A percentile compares a stretch with the other conserved stretches of the same genome.
These are phyloP conservation scores for Brachypodium distachyon DNA, from an alignment of 202 grass and related monocot genomes.

Conservation along the genomic window DNA sequence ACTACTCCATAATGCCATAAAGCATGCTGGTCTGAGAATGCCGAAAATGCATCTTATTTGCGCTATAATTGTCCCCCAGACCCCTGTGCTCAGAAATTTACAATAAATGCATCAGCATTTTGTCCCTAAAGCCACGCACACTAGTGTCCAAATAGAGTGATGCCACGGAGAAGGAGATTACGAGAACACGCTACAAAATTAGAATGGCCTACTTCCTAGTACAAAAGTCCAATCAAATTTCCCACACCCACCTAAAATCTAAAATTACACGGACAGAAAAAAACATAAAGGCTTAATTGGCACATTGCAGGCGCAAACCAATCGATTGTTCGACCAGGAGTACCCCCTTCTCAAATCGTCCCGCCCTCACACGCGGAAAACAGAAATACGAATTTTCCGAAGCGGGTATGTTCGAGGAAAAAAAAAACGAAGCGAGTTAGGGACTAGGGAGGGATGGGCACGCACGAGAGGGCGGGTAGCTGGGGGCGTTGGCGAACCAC, in stretches of 20 bases:
- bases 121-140: not conserved
- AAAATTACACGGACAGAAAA: not conserved
- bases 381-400: not conserved
- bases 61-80: not conserved
- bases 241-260: not conserved
- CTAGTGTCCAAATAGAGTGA: not conserved
- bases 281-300: not conserved
- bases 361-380: not conserved
- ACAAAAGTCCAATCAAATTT: not conserved
- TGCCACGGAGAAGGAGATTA: no score
- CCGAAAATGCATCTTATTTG: not conserved
- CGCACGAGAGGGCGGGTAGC: constrained; percentile 92
- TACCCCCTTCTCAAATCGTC: not conserved
- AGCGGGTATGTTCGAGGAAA: not conserved
- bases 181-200: not conserved
- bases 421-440: not conserved
- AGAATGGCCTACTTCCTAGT: not conserved
- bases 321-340: not conserved
- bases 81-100: not conserved
- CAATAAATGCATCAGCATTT: not conserved
- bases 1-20: not conserved
- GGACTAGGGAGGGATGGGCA: not conserved
- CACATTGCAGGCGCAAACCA: not conserved
- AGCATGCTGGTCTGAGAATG: not conserved
- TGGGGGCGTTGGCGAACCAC: constrained; percentile 65